These are phyloP conservation scores for Neocucurbitaria cava DNA, from an alignment of 2,329 filamentous ascomycete species.

Conservation along the genomic window DNA sequence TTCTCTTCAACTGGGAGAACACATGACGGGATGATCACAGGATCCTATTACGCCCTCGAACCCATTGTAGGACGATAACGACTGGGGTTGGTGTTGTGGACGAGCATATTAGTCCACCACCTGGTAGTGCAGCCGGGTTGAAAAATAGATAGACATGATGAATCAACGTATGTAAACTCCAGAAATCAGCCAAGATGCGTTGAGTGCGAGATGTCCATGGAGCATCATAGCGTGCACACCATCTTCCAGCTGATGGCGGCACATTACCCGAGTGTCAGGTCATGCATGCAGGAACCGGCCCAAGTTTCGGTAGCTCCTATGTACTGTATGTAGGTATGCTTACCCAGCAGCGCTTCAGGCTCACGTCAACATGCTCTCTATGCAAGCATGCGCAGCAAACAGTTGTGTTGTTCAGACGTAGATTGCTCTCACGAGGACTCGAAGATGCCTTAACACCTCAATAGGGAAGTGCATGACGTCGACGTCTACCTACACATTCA, in stretches of 20 bases:
- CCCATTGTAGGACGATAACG: background rate
- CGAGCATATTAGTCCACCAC: background rate
- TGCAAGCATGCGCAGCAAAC: background rate
- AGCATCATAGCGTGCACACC: background rate
- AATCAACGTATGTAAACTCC: conserved; percentile 8
- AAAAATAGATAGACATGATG: conserved; percentile 15
- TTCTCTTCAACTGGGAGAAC: conserved; percentile 2
- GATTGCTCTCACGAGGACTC: no score
- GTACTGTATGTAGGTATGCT: no score
- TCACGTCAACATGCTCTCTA: background rate
- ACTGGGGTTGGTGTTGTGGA: background rate
- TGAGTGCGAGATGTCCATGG: background rate
- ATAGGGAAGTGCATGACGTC: no score
- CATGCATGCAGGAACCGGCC: conserved; percentile 21
- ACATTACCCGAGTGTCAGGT: conserved; percentile 12
- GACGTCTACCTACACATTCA: no score
- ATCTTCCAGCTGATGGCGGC: background rate
- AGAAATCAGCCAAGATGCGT: background rate
- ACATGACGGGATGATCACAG: background rate
- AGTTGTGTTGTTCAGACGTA: no score
- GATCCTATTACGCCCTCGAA: background rate
- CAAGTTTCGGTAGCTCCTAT: background rate
- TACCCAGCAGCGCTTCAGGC: background rate
- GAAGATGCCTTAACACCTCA: no score
- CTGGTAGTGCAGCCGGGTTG: background rate